Percentiles rank a stretch among this genome's conserved stretches.
Conservation (phyloP, 148 eudicot species). For the Chenopodium formosanum region DNA sequence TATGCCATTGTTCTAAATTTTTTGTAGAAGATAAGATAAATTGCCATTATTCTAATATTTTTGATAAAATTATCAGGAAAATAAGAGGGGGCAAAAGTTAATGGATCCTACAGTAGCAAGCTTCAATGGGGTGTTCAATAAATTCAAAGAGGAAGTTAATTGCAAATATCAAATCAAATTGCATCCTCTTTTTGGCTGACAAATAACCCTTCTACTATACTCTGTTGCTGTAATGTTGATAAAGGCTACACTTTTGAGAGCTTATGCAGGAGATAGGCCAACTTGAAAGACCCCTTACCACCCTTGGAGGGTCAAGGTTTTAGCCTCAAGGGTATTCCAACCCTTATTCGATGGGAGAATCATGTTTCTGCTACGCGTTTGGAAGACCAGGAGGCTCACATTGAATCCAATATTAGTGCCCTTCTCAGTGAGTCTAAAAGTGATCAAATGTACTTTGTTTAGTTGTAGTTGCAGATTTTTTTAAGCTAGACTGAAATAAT, state of each 20-base stretch:
- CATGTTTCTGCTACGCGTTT: conserved; percentile 61
- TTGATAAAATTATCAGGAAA: background rate
- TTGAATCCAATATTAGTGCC: conserved; percentile 52
- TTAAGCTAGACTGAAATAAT: background rate
- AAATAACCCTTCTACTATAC: conserved; percentile 64
- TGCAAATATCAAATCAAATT: conserved; percentile 57
- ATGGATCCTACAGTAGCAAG: conserved; percentile 57
- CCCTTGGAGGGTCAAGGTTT: conserved; percentile 70
- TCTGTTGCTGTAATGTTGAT: conserved; percentile 25
- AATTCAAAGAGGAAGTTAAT: conserved; percentile 51
- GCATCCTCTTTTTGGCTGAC: conserved; percentile 87
- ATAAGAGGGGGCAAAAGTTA: conserved; percentile 60
- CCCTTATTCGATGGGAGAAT: conserved; percentile 70
- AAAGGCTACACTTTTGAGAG: conserved; percentile 61
- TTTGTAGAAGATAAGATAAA: too few relatives aligned
- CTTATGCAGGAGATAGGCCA: conserved; percentile 86
- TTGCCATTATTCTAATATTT: too few relatives aligned
- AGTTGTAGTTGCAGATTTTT: background rate
- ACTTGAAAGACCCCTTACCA: conserved; percentile 84
- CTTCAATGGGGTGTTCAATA: conserved; percentile 50
- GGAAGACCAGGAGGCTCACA: conserved; percentile 88
- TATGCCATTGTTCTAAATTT: too few relatives aligned
- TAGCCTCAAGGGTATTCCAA: conserved; percentile 81
- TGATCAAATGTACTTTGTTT: background rate
- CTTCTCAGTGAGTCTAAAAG: conserved; percentile 33